Conservation (phyloP, 2,329 filamentous ascomycete species). For the Pseudogymnoascus verrucosus region DNA sequence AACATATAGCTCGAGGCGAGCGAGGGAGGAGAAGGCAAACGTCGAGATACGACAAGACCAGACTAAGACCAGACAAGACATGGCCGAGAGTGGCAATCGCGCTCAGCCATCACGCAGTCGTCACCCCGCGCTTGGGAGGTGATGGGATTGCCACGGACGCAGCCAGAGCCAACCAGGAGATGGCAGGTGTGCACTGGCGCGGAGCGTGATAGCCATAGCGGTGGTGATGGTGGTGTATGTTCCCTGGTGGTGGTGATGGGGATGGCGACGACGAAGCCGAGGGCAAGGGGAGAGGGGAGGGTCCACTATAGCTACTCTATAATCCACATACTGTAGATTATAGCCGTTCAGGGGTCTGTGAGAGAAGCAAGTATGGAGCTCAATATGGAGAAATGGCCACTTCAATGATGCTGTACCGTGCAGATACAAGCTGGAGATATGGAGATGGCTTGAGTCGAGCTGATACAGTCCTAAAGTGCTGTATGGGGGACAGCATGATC, state of each 20-base stretch:
- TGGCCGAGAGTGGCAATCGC: neutral
- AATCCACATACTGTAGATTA: neutral
- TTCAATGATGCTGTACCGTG: neutral
- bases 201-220: neutral
- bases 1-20: neutral
- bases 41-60: neutral
- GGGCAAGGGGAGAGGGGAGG: neutral
- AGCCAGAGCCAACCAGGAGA: neutral
- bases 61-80: neutral
- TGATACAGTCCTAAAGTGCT: neutral
- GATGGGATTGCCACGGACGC: neutral
- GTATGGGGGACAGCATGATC: neutral
- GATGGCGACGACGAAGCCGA: neutral
- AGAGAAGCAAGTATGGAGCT: neutral
- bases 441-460: neutral
- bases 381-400: neutral
- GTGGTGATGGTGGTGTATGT: neutral
- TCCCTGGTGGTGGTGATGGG: neutral
- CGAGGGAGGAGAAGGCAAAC: neutral
- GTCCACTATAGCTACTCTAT: neutral
- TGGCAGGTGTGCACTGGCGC: neutral
- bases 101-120: constrained; percentile 1
- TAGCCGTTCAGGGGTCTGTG: neutral
- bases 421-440: neutral
- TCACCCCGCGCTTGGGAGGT: neutral